Percentiles rank a stretch among this genome's conserved stretches.
Conservation (phyloP, 306 rosid species). For the Vigna mungo region DNA sequence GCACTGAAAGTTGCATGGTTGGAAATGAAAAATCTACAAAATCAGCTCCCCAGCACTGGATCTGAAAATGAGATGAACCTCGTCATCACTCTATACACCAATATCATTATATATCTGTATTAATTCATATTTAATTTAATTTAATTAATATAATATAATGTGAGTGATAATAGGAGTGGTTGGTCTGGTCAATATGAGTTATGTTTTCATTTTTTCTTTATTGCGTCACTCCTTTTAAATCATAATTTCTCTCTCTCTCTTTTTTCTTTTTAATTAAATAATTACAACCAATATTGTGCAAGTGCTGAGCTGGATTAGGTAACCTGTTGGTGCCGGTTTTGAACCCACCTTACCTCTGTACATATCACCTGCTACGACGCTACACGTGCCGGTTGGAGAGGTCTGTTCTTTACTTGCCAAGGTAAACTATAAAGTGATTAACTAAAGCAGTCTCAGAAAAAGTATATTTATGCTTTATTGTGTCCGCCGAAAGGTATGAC, state of each 20-base stretch:
- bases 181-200: background rate
- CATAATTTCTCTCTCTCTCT: background rate
- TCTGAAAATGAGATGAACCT: conserved; percentile 45
- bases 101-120: conserved; percentile 38
- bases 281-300: background rate
- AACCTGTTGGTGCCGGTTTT: conserved; percentile 46
- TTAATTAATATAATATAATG: background rate
- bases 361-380: background rate
- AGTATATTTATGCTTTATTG: conserved; percentile 15
- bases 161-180: conserved; percentile 8
- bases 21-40: conserved; percentile 24
- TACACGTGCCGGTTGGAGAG: conserved; percentile 31
- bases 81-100: background rate
- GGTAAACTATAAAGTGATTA: conserved; percentile 17
- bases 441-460: conserved; percentile 13
- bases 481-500: conserved; percentile 12
- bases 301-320: background rate
- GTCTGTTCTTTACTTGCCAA: conserved; percentile 50
- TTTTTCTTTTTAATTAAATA: background rate
- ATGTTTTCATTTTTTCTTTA: no score
- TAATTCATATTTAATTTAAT: background rate
- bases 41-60: conserved; percentile 27
- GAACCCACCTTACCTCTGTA: background rate
- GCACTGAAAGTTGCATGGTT: conserved; percentile 32
- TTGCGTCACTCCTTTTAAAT: background rate